Evolutionary conservation across 345 rosid species (phyloP), one percentile per base, ranked within the genome.

Genomic region (sweet orange (Citrus sinensis)): DNA sequence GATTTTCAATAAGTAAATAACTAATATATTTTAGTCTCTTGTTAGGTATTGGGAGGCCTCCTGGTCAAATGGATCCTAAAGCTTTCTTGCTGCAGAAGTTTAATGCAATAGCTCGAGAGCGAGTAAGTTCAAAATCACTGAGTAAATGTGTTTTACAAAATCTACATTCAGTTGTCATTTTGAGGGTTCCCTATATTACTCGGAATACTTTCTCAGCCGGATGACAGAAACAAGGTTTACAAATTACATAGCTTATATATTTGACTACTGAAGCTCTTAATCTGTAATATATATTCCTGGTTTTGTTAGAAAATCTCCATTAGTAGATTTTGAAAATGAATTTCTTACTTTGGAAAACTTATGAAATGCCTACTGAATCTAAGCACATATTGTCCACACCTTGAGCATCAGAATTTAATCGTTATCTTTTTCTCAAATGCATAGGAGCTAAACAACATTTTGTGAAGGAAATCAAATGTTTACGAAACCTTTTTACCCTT

Each of bases 31-130:
- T 40, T 59, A 59, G 55, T 20, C 19, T 54, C 54, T 72, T 71
- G 40, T 30, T 32, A 95, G 97, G 97, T 79, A 92, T 95, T 59
- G 95, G 94, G 20, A 89, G 86, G 84, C 98, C 98, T 40, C 94
- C 94, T 9, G 97, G 98, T 82, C 98, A 92, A 86, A 95, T 93
- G 98, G 98, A 95, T 80, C 98, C 98, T 54, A 95, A 93, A 79
- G 98, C 98, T 76, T 95, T 93, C 78, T 83, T 92, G 86, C 84
- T 95, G 79, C 98, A 95, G 86, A 93, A 87, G 84, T 92, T 93
- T 86, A 95, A 89, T 80, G 83, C 80, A 39, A 76, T 80, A 71
- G 89, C 90, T 77, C 89, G 82, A 81, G 89, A 87, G 79, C 89
- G 85, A 67, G 98, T 93, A 86, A 87, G 89, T 77, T 70, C 66